Conservation (phyloP, 441 rosid genomes). For the Populus hybrid region DNA sequence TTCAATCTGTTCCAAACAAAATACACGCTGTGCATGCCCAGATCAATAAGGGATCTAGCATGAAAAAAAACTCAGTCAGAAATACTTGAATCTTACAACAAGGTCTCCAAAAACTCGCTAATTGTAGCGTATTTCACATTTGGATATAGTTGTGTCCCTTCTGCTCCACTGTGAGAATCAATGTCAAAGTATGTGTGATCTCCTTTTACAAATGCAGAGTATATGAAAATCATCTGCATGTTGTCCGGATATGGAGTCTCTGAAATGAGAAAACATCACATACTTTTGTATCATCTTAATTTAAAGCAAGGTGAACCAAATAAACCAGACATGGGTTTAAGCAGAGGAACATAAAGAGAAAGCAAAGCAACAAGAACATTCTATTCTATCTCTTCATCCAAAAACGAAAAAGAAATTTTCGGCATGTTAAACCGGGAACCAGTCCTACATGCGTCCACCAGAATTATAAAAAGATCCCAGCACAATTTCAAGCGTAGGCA, state of each 20-base stretch:
- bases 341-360: not conserved
- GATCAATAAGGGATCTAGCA: not conserved
- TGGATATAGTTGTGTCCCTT: conserved; percentile 52
- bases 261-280: conserved; percentile 26
- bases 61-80: not conserved
- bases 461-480: not conserved
- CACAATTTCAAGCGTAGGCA: not conserved
- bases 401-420: not conserved
- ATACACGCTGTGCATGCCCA: not conserved
- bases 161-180: conserved; percentile 34
- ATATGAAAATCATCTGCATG: conserved; percentile 46
- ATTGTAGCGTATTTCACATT: conserved; percentile 42
- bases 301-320: not conserved
- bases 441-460: not conserved
- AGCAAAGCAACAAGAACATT: not conserved
- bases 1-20: not conserved
- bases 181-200: conserved; percentile 55
- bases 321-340: not conserved
- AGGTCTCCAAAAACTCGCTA: conserved; percentile 38
- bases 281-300: not conserved
- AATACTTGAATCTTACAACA: conserved; percentile 16
- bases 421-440: not conserved
- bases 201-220: conserved; percentile 52
- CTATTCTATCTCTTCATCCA: not conserved
- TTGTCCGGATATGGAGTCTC: conserved; percentile 51